Conservation (phyloP, 495 filamentous ascomycete genomes). For the Hypoxylon fragiforme region DNA sequence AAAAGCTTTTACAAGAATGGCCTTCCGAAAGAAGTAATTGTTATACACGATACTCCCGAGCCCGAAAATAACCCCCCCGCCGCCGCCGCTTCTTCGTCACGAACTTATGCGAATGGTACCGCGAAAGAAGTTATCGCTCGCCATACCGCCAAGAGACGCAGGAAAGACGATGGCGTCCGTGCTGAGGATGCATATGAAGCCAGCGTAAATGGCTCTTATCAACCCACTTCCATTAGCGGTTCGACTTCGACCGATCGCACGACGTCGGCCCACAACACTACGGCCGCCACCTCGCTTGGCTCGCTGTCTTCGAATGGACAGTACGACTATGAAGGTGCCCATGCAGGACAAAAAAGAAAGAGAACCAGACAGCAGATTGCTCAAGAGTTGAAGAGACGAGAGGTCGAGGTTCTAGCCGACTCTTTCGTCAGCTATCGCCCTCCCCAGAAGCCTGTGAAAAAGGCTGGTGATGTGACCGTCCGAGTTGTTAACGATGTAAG, state of each 20-base stretch:
- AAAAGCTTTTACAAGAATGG: slow-evolving; percentile 90
- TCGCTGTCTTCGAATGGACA: slow-evolving; percentile 66
- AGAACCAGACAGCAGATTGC: slow-evolving; percentile 76
- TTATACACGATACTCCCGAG: slow-evolving; percentile 89
- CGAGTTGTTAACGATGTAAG: slow-evolving; percentile 82
- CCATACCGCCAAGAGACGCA: slow-evolving; percentile 52
- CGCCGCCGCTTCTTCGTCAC: slow-evolving; percentile 32
- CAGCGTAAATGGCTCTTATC: slow-evolving; percentile 72
- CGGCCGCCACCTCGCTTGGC: slow-evolving; percentile 85
- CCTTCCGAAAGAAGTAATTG: slow-evolving; percentile 88
- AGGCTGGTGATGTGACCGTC: slow-evolving; percentile 88
- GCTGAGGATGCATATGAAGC: slow-evolving; percentile 56
- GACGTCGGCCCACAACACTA: slow-evolving; percentile 80
- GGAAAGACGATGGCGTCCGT: slow-evolving; percentile 48
- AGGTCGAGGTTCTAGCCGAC: slow-evolving; percentile 68
- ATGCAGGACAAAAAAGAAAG: slow-evolving; percentile 80
- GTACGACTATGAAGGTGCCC: slow-evolving; percentile 57
- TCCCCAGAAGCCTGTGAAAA: slow-evolving; percentile 84
- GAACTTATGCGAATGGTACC: slow-evolving; percentile 38
- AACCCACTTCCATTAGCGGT: slow-evolving; percentile 65
- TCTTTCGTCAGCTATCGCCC: slow-evolving; percentile 79
- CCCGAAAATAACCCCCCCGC: slow-evolving; percentile 48
- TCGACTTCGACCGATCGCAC: slow-evolving; percentile 85
- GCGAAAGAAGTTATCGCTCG: slow-evolving; percentile 33
- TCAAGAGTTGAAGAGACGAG: slow-evolving; percentile 77